phyloP scores from a whole-genome alignment of 495 filamentous ascomycete species.

The Aspergillus sclerotiicarbonarius region DNA sequence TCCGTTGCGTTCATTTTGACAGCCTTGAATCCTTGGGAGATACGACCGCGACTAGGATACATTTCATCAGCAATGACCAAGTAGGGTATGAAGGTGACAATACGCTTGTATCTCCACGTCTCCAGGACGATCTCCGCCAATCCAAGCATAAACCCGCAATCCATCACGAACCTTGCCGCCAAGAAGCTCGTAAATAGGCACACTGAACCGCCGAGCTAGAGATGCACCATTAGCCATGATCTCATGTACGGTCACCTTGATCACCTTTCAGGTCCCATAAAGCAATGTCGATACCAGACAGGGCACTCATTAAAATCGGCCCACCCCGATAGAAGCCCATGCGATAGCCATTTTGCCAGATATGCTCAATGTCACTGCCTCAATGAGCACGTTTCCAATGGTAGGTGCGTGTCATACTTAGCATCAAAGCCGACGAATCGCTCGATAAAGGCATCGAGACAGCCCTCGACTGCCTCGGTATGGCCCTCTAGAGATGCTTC shows the following conservation, averaged over 20 bases:
- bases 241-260: background rate
- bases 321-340: conserved; percentile 76
- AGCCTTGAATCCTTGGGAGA: conserved; percentile 65
- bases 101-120: conserved; percentile 51
- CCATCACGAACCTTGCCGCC: conserved; percentile 71
- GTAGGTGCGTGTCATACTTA: conserved; percentile 46
- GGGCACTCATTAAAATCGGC: conserved; percentile 73
- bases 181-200: conserved; percentile 68
- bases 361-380: conserved; percentile 66
- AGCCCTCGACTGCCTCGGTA: conserved; percentile 72
- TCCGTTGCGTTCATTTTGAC: conserved; percentile 82
- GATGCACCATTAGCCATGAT: background rate
- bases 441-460: conserved; percentile 61
- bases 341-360: conserved; percentile 71
- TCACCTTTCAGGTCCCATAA: conserved; percentile 69
- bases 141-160: conserved; percentile 76
- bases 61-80: too few species aligned
- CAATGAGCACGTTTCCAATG: background rate
- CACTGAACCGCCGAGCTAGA: conserved; percentile 43
- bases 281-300: conserved; percentile 74
- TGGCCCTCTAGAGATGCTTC: conserved; percentile 76
- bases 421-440: conserved; percentile 67
- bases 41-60: conserved; percentile 50
- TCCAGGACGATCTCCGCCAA: conserved; percentile 70
- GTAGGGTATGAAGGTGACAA: too few species aligned